Percentiles rank a stretch among this genome's conserved stretches.
These are phyloP conservation scores for Lichtheimia corymbifera DNA, from an alignment of 371 early-diverging fungal species.

Conservation along the genomic window DNA sequence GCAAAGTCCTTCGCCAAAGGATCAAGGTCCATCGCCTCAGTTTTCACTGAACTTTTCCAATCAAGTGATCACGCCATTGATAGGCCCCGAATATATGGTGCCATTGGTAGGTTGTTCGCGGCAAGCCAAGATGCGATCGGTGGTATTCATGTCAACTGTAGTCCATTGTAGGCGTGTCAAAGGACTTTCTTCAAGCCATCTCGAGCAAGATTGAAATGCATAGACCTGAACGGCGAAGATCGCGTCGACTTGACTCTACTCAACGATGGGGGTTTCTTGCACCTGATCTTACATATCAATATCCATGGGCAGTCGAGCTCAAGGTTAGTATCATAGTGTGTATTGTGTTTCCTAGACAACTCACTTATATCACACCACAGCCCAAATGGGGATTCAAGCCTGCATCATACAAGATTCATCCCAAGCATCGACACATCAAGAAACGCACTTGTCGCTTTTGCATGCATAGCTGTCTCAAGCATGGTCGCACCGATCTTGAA, in stretches of 20 bases:
- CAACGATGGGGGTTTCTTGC: constrained; percentile 29
- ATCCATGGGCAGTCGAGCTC: constrained; percentile 35
- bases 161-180: constrained; percentile 23
- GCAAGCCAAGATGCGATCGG: constrained; percentile 21
- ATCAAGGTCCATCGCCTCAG: constrained; percentile 7
- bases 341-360: too few relatives aligned
- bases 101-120: constrained; percentile 25
- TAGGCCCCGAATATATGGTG: constrained; percentile 39
- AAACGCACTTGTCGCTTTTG: constrained; percentile 56
- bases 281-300: constrained; percentile 31
- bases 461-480: constrained; percentile 53
- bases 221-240: constrained; percentile 21
- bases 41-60: constrained; percentile 27
- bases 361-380: constrained; percentile 20
- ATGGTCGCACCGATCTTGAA: constrained; percentile 8
- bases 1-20: constrained; percentile 17
- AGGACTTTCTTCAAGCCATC: constrained; percentile 24
- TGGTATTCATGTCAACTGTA: constrained; percentile 18
- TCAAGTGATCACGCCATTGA: constrained; percentile 30
- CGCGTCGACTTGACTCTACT: constrained; percentile 16
- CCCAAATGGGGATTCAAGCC: constrained; percentile 70
- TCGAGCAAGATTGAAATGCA: constrained; percentile 17
- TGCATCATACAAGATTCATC: constrained; percentile 21
- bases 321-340: too few relatives aligned
- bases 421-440: constrained; percentile 24